phyloP scores from a whole-genome alignment of 257 asterid genomes.

The Jacaranda mimosifolia region DNA sequence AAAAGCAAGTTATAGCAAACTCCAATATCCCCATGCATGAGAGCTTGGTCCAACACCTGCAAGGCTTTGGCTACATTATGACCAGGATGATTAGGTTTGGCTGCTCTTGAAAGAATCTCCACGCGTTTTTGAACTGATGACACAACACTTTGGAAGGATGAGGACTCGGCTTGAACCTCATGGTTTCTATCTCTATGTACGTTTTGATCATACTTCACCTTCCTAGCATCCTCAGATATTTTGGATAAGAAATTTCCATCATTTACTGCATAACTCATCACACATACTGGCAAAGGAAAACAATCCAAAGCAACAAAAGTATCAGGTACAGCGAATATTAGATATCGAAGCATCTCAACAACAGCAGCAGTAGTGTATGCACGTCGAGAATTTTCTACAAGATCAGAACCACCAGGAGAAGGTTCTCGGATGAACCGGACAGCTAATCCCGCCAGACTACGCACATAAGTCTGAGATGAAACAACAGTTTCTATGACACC shows the following conservation, averaged over 20 bases:
- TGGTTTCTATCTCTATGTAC: conserved; percentile 48
- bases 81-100: conserved; percentile 72
- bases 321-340: conserved; percentile 92
- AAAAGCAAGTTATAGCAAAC: conserved; percentile 68
- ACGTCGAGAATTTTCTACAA: conserved; percentile 89
- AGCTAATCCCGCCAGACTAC: conserved; percentile 75
- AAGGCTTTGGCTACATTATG: conserved; percentile 80
- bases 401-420: conserved; percentile 99
- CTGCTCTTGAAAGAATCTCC: conserved; percentile 79
- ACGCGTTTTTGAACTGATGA: conserved; percentile 85
- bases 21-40: conserved; percentile 79
- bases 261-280: conserved; percentile 61
- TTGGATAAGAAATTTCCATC: conserved; percentile 85
- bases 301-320: conserved; percentile 95
- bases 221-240: conserved; percentile 71
- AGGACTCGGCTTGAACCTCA: conserved; percentile 67
- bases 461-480: conserved; percentile 91
- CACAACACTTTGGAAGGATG: conserved; percentile 68
- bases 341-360: conserved; percentile 96
- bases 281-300: conserved; percentile 83
- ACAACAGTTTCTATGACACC: conserved; percentile 91
- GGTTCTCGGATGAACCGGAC: conserved; percentile 85
- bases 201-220: conserved; percentile 60
- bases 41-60: conserved; percentile 81
- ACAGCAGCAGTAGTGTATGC: conserved; percentile 95